Evolutionary conservation across 495 filamentous ascomycete genomes (phyloP), one percentile per base, ranked within the genome.

Genomic region (Achaetomiella virescens): DNA sequence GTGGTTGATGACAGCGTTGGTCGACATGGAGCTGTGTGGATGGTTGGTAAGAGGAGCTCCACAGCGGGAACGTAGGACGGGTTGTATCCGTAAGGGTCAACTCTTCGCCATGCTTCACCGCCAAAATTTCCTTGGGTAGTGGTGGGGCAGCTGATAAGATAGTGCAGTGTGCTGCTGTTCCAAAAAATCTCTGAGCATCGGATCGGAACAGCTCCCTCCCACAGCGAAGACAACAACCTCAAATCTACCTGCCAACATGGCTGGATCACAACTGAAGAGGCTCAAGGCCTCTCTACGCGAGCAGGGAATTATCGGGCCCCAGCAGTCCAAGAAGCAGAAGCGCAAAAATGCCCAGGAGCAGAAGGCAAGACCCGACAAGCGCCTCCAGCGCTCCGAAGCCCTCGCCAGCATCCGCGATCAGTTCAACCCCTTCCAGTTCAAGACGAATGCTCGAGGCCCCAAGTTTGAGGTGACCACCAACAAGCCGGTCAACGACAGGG

Each of bases 351-450:
- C 78, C 36, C 83, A 85, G 66, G 77, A 82, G 66, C 81, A 81
- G 37, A 78, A 76, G 44, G 75, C 75, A 45, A 75, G 73, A 42
- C 79, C 81, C 58, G 82, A 88, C 60, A 84, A 87, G 60, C 78
- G 82, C 48, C 80, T 86, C n/a, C 81, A 89, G 70, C 80, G 85
- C 52, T 81, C 84, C 61, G 81, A 81, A 41, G 88, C 87, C 14
- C 75, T 98, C 49, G 80, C 88, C 63, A 80, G 80, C 47, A 96
- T 97, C 66, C 86, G 93, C 59, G 91, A 97, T 55, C 82, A 89
- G 60, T 97, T 97, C 82, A 97, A 97, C 71, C 93, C 93, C 3
- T 98, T 97, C 69, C 93, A 98, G 69, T 80, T 95, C 68, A 90
- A 93, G 70, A 79, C 80, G 11, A 79, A 83, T 22, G 72, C 81